A percentile compares a stretch with the other conserved stretches of the same genome.
These are phyloP conservation scores for Wallacemonas collosoma DNA, from an alignment of 208 protist genomes.

Conservation along the genomic window DNA sequence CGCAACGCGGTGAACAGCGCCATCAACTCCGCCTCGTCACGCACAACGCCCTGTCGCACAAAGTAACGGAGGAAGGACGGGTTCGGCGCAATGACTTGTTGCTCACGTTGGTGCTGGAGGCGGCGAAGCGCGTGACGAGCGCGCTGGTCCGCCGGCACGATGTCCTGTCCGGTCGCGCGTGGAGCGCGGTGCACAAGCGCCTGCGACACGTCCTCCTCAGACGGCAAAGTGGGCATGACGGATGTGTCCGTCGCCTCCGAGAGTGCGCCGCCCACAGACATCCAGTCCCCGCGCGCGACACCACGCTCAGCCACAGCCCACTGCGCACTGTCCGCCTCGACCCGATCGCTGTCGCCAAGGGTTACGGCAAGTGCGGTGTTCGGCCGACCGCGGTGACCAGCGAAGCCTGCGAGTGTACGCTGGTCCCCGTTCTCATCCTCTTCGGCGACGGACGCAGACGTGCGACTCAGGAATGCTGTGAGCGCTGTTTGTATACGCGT, in stretches of 20 bases:
- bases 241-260: too few relatives aligned
- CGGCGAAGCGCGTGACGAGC: slow-evolving; percentile 33
- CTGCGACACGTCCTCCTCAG: slow-evolving; percentile 7
- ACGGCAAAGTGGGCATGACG: not conserved
- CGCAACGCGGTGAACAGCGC: slow-evolving; percentile 65
- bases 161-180: slow-evolving; percentile 20
- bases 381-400: not conserved
- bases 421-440: too few relatives aligned
- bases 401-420: not conserved
- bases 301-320: not conserved
- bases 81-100: slow-evolving; percentile 54
- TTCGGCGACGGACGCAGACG: too few relatives aligned
- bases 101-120: slow-evolving; percentile 39
- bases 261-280: not conserved
- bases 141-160: slow-evolving; percentile 22
- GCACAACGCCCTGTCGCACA: slow-evolving; percentile 67
- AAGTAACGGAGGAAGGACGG: slow-evolving; percentile 84
- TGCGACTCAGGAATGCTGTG: not conserved
- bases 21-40: slow-evolving; percentile 62
- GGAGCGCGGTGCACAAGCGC: slow-evolving; percentile 27
- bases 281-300: not conserved
- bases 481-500: slow-evolving; percentile 2
- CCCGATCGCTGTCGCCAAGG: not conserved
- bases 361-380: not conserved
- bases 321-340: not conserved